Evolutionary conservation across 1,139 yeast species (phyloP), one percentile per base, ranked within the genome.

Genomic region (Geotrichum cucujoidarum): DNA sequence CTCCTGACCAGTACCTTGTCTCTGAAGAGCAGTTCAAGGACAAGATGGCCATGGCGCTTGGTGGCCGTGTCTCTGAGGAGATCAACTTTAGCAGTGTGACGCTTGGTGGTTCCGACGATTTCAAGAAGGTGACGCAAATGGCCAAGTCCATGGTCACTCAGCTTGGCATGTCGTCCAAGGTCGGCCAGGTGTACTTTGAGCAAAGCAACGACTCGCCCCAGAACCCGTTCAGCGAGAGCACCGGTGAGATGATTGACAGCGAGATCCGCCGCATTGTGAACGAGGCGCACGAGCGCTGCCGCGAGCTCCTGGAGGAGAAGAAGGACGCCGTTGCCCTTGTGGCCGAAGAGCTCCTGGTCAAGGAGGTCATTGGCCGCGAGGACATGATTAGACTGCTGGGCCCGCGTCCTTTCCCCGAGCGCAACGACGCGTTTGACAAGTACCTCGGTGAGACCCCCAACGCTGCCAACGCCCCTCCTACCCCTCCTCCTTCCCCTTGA

Each of bases 41-140:
- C 64, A 76, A 95, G 58, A 92, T 92, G 96, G 80, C 90, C 22
- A 92, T 92, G 97, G 88, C 97, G 0, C 75, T 92, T 47, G 98
- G 97, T 44, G 98, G 98, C 4, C 78, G 98, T 60, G 97, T 92
- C 2, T 83, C 95, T 39, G 98, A 92, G 68, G 97, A 92, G 68
- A 68, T 92, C 40, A 89, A 90, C 65, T 92, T 92, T 65, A 77
- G 78, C 38, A 80, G 90, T 3, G 97, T 92, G 17, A 90, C 97
- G 3, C 82, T 95, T 49, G 98, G 98, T 55, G 98, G 95, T 0
- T 81, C 88, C 47, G 97, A 92, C 64, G 98, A 92, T 65, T 92
- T 92, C 73, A 88, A 89, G 64, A 90, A 92, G 67, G 95, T 92
- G n/a, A 92, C 97, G 1, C 79, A 79, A 55, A 87, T 92, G 78